A percentile compares a stretch with the other conserved stretches of the same genome.
phyloP scores from a whole-genome alignment of 2,329 filamentous ascomycete species.

The Xylariaceae sp. region DNA sequence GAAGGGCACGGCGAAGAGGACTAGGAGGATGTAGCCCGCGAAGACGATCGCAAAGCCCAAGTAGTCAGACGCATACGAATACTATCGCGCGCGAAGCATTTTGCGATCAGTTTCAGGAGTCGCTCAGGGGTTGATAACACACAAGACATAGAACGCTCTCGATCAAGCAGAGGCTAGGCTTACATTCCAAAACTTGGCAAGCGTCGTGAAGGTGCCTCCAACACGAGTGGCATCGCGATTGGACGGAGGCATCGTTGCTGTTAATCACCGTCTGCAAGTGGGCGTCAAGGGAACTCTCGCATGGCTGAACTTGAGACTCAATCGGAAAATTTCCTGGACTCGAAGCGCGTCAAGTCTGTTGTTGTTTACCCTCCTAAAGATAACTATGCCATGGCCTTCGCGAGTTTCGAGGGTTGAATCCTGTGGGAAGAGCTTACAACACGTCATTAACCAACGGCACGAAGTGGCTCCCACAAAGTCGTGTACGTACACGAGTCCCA shows the following conservation, averaged over 20 bases:
- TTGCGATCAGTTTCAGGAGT: constrained; percentile 9
- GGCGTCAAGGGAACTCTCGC: constrained; percentile 36
- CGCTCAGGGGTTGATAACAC: no score
- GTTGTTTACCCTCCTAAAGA: neutral
- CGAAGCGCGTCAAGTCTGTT: neutral
- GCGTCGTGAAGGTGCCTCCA: constrained; percentile 28
- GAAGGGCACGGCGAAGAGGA: constrained; percentile 73
- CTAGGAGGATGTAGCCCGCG: constrained; percentile 60
- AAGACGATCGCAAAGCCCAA: constrained; percentile 69
- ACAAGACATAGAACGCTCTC: no score
- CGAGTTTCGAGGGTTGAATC: neutral
- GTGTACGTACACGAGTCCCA: no score
- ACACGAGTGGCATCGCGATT: constrained; percentile 21
- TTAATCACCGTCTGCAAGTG: constrained; percentile 43
- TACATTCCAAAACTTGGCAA: constrained; percentile 47
- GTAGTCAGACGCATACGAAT: constrained; percentile 85
- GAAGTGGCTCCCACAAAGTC: no score
- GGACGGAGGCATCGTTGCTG: constrained; percentile 37
- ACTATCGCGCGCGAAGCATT: constrained; percentile 40
- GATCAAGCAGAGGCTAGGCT: constrained; percentile 8
- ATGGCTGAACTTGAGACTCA: constrained; percentile 26
- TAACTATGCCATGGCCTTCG: neutral
- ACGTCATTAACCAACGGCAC: neutral
- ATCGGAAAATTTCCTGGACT: neutral
- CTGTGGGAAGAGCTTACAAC: neutral